Conservation (phyloP, 78 protist genomes). For the Chrysochromulina parva region DNA sequence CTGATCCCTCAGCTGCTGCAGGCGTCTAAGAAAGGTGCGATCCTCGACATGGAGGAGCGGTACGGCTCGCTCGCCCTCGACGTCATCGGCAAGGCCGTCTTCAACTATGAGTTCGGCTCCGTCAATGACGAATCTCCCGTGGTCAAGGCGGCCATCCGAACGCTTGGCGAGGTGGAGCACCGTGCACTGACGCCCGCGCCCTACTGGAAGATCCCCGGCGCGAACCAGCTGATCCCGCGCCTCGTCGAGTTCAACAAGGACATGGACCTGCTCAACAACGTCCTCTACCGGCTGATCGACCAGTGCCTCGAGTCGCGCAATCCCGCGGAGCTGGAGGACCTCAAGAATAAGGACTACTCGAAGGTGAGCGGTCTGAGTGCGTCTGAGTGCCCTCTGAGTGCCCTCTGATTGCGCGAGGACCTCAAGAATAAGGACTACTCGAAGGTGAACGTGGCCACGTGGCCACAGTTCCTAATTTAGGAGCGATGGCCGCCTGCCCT, state of each 20-base stretch:
- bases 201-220: conserved; percentile 41
- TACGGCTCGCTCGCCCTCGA: conserved; percentile 12
- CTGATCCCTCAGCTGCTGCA: conserved; percentile 12
- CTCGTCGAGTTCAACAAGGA: conserved; percentile 26
- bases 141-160: conserved; percentile 2
- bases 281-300: neutral
- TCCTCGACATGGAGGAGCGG: conserved; percentile 17
- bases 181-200: conserved; percentile 29
- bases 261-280: conserved; percentile 37
- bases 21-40: neutral
- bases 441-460: neutral
- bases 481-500: no score
- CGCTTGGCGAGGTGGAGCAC: conserved; percentile 43
- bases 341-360: conserved; percentile 34
- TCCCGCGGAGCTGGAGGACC: conserved; percentile 30
- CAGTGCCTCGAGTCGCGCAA: neutral
- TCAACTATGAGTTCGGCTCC: conserved; percentile 45
- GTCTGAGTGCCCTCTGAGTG: no score
- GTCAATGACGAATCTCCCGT: conserved; percentile 19
- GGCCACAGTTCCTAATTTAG: no score
- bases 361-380: neutral
- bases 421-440: conserved; percentile 35
- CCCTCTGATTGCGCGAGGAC: neutral
- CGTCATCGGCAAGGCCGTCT: conserved; percentile 48
- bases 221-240: neutral